Evolutionary conservation across 306 rosid species (phyloP), one percentile per base, ranked within the genome.

Genomic region (Vigna trinervia): DNA sequence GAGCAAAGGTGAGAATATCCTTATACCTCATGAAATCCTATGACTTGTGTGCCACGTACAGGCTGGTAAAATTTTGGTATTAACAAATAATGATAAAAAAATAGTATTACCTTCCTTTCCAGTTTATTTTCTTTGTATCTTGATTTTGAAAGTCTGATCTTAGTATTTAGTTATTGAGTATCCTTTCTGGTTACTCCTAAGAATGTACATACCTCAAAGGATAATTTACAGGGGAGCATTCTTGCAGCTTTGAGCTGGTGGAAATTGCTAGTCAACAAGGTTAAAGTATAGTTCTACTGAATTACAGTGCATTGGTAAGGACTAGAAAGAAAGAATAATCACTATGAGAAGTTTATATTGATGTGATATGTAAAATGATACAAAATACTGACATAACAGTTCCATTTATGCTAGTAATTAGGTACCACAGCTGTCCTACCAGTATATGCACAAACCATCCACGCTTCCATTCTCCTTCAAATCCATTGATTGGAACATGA

Each of bases 1-100:
- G 19, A 28, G 28, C 13, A 76, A 67, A 63, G 86, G 89, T 85
- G 43, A 82, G 41, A 48, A 7, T 43, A n/a, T 64, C 15, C 36
- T 13, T 66, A 57, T 47, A 12, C 61, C 5, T 3, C 1, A 0
- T 2, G 48, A 43, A 12, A 43, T 13, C 48, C 12, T 43, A 11
- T 2, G 5, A 12, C 2, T 11, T 45, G 1, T 45, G 1, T 45
- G 50, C 50, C 12, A 0, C 12, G 5, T 45, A 45, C 0, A 47
- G 7, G 56, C 50, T 58, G 9, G 63, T 67, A 73, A 67, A 73
- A 46, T 46, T 51, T 52, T 62, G 12, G 12, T 38, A 12, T 43
- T 70, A 54, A 23, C 12, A n/a, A 59, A 26, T 67, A 50, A 77
- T 66, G 77, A 59, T 66, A 71, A 34, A 47, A 11, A 53, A 71